Evolutionary conservation across 1,284 basidiomycete species (phyloP), one percentile per base, ranked within the genome.

Genomic region (Trametes versicolor): DNA sequence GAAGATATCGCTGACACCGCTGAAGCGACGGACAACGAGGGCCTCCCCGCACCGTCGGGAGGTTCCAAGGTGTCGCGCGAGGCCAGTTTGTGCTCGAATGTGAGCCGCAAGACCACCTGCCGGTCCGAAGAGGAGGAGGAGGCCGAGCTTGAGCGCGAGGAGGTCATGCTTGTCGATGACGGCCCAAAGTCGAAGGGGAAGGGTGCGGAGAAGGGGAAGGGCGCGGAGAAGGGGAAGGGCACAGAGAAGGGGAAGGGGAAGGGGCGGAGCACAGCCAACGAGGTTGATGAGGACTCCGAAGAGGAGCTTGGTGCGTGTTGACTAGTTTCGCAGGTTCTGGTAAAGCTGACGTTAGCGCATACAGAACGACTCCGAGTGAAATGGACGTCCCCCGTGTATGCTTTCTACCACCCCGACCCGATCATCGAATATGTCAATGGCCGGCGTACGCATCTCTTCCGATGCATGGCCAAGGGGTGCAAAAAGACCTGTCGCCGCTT

Each of bases 371-470:
- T 74, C 1, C 48, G 37, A 8, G 64, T 68, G 29, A 53, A 68
- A 2, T 78, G 72, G 70, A 71, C 50, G 4, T 65, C 74, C 49
- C 65, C 63, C 0, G 69, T 77, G 32, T 80, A 81, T 68, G 73
- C 71, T 0, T 80, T 79, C 67, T 81, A 71, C 63, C 21, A 71
- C 1, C 70, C 71, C 0, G 56, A 64, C 8, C 69, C 72, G 17
- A 23, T 21, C 0, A 74, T 79, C 29, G 61, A 70, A 9, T 67
- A 73, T 32, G 48, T 58, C 19, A 51, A 68, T 25, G 64, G 64
- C n/a, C 60, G 73, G 4, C 65, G 63, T 15, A 72, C 63, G 49
- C 80, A 81, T 63, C 65, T 69, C 17, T 82, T 82, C 67, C 4
- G n/a, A 2, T 52, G 50, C 25, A 15, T 27, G 5, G 32, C 32